phyloP scores from a whole-genome alignment of 306 rosid species.

The Vicia villosa region DNA sequence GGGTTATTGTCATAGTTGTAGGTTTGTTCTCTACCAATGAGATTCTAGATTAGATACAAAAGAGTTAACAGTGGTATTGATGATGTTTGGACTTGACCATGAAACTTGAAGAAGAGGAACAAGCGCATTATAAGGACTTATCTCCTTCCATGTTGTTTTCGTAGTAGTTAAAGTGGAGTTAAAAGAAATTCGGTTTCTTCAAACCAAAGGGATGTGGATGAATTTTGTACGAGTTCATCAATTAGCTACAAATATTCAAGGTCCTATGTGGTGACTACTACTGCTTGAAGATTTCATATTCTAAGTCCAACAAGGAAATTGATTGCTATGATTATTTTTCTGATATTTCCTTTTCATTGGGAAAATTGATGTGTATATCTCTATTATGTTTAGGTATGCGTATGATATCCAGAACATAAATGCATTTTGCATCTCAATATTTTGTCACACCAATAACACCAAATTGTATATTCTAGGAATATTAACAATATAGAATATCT shows the following conservation, averaged over 20 bases:
- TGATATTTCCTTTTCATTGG: background rate
- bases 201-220: constrained; percentile 52
- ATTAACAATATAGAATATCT: too few relatives aligned
- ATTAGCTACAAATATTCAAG: constrained; percentile 35
- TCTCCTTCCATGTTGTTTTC: constrained; percentile 72
- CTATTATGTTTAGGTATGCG: too few relatives aligned
- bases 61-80: constrained; percentile 36
- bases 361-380: background rate
- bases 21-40: constrained; percentile 30
- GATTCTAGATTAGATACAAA: constrained; percentile 31
- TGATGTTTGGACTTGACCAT: constrained; percentile 25
- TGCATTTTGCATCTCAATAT: constrained; percentile 4
- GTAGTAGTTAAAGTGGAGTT: constrained; percentile 76
- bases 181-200: constrained; percentile 52
- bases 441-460: background rate
- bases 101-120: constrained; percentile 35
- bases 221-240: constrained; percentile 29
- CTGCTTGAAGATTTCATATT: constrained; percentile 39
- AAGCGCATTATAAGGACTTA: constrained; percentile 68
- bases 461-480: too few relatives aligned
- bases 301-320: constrained; percentile 20
- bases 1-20: background rate
- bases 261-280: constrained; percentile 40
- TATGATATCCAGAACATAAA: too few relatives aligned
- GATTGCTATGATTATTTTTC: constrained; percentile 10